Evolutionary conservation across 202 grass and related monocot genomes (phyloP).

Genomic region (Hordeum pubiflorum): DNA sequence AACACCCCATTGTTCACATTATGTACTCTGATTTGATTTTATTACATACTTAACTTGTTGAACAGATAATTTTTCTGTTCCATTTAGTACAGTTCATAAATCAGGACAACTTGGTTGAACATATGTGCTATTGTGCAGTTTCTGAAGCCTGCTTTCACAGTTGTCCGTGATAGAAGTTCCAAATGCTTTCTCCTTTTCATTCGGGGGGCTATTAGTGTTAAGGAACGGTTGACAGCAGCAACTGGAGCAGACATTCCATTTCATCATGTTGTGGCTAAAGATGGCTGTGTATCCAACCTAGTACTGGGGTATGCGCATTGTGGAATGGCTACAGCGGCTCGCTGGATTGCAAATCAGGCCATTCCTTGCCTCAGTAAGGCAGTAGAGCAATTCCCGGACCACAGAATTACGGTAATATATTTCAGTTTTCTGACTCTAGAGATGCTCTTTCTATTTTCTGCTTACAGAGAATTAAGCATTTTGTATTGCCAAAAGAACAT

Average conservation of each 20-base stretch:
- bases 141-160: slow-evolving; percentile 78
- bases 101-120: slow-evolving; percentile 9
- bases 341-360: slow-evolving; percentile 73
- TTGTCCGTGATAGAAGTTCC: slow-evolving; percentile 52
- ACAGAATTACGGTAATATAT: slow-evolving; percentile 60
- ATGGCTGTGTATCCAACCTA: slow-evolving; percentile 45
- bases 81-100: neutral
- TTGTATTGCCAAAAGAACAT: neutral
- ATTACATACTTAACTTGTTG: neutral
- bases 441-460: neutral
- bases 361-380: slow-evolving; percentile 55
- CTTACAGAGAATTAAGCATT: neutral
- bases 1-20: slow-evolving; percentile 14
- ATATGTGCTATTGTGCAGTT: slow-evolving; percentile 39
- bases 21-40: neutral
- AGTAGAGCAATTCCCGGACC: slow-evolving; percentile 51
- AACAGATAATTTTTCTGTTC: neutral
- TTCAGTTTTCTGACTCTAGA: neutral
- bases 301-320: slow-evolving; percentile 82
- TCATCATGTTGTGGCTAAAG: slow-evolving; percentile 54
- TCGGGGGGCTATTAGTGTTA: slow-evolving; percentile 77
- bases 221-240: slow-evolving; percentile 79
- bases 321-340: slow-evolving; percentile 75
- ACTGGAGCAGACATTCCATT: slow-evolving; percentile 75
- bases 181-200: slow-evolving; percentile 87